Evolutionary conservation across 306 rosid genomes (phyloP), one percentile per base, ranked within the genome.

Genomic region (Lathyrus sativus): DNA sequence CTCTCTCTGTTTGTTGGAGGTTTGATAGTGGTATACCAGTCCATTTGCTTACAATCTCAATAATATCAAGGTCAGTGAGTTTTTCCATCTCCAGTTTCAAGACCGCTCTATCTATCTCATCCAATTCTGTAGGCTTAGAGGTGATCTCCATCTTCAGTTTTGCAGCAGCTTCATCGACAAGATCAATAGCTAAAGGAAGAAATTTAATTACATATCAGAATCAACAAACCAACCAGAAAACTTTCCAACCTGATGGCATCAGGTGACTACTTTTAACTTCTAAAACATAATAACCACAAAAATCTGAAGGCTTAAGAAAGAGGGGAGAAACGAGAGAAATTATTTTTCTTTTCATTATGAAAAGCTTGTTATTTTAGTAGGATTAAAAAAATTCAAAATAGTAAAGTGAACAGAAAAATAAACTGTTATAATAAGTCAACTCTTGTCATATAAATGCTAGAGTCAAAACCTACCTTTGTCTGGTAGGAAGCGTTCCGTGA

Each of bases 141-240:
- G 99, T 88, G 60, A 95, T 90, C 79, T 95, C 97, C 95, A 95
- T 90, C 82, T 90, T 95, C 83, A 95, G 82, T 80, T 90, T 90
- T 17, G 99, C 97, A 66, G 97, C 99, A 73, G 99, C 97, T 80
- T 95, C 99, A 75, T 95, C 99, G 35, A 95, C 99, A 19, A 90
- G 95, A 82, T 95, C 97, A 76, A 95, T 95, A 65, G 99, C 99
- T 90, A 89, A 68, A 79, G 11, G 37, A 54, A 66, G 58, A 68
- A 67, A 22, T 17, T 11, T n/a, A 70, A 58, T 79, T 58, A 63
- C 18, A 3, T 13, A 65, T 18, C 46, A 19, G 56, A 72, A 71
- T 57, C 13, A 31, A 33, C 22, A 84, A 63, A 60, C 3, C 39
- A 37, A 68, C 39, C 53, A 24, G 33, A 61, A 59, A 65, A 11